Percentiles rank a stretch among this genome's conserved stretches.
These are phyloP conservation scores for Platismatia glauca DNA, from an alignment of 495 filamentous ascomycete species.

Conservation along the genomic window DNA sequence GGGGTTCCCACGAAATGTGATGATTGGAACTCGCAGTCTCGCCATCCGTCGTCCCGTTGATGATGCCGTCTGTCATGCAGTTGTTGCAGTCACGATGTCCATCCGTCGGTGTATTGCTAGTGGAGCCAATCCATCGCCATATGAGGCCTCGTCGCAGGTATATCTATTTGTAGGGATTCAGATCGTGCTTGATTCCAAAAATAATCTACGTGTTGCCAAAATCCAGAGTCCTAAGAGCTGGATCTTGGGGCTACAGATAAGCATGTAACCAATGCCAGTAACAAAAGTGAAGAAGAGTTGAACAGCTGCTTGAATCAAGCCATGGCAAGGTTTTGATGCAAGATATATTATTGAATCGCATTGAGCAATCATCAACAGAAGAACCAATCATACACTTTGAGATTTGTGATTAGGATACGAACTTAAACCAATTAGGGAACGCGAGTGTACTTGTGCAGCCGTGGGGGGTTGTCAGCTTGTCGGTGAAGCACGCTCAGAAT, in stretches of 20 bases:
- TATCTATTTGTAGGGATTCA: too few relatives aligned
- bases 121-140: background rate
- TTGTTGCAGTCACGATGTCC: background rate
- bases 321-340: background rate
- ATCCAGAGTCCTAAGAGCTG: background rate
- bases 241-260: background rate
- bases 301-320: background rate
- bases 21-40: background rate
- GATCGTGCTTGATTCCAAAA: too few relatives aligned
- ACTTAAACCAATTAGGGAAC: background rate
- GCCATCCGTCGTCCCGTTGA: background rate
- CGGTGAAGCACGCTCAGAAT: background rate
- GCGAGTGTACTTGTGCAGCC: background rate
- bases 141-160: too few relatives aligned
- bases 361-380: background rate
- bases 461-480: too few relatives aligned
- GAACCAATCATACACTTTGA: too few relatives aligned
- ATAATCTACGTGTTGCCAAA: background rate
- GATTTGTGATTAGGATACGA: background rate
- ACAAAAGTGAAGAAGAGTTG: background rate
- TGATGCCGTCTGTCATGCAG: background rate
- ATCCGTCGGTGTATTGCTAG: background rate
- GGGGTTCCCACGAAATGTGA: background rate
- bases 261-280: background rate
- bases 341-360: background rate